phyloP scores from a whole-genome alignment of 2,329 filamentous ascomycete genomes.

The Aureobasidium leucospermi region DNA sequence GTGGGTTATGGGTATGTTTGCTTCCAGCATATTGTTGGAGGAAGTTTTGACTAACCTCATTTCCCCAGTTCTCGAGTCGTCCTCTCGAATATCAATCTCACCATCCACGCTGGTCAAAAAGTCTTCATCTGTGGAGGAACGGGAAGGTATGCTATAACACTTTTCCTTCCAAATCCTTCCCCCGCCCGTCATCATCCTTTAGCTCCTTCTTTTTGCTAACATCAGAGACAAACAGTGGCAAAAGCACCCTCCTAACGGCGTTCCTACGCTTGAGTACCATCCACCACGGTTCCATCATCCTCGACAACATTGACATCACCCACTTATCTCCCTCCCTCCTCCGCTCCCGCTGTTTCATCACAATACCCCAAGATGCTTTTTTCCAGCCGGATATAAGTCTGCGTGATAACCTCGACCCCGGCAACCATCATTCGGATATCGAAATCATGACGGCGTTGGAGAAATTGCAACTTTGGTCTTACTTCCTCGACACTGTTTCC shows the following conservation, averaged over 20 bases:
- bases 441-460: conserved; percentile 36
- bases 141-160: conserved; percentile 23
- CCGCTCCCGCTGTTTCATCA: conserved; percentile 34
- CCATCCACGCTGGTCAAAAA: conserved; percentile 41
- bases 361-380: conserved; percentile 47
- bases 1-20: conserved; percentile 16
- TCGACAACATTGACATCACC: conserved; percentile 43
- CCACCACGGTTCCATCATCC: conserved; percentile 34
- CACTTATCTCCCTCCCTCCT: conserved; percentile 36
- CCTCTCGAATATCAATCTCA: conserved; percentile 34
- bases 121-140: conserved; percentile 47
- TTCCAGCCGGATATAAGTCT: conserved; percentile 39
- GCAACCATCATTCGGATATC: conserved; percentile 26
- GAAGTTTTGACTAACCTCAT: neutral
- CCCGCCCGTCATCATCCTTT: too few species aligned
- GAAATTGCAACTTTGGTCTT: conserved; percentile 35
- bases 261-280: conserved; percentile 44
- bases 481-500: conserved; percentile 12
- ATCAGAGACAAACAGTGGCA: conserved; percentile 44
- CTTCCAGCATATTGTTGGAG: fast-evolving
- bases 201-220: too few species aligned
- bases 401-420: conserved; percentile 43
- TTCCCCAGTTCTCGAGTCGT: neutral
- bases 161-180: too few species aligned
- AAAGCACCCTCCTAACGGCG: conserved; percentile 42